A percentile compares a stretch with the other conserved stretches of the same genome.
These are phyloP conservation scores for Neocucurbitaria cava DNA, from an alignment of 2,329 filamentous ascomycete species.

Conservation along the genomic window DNA sequence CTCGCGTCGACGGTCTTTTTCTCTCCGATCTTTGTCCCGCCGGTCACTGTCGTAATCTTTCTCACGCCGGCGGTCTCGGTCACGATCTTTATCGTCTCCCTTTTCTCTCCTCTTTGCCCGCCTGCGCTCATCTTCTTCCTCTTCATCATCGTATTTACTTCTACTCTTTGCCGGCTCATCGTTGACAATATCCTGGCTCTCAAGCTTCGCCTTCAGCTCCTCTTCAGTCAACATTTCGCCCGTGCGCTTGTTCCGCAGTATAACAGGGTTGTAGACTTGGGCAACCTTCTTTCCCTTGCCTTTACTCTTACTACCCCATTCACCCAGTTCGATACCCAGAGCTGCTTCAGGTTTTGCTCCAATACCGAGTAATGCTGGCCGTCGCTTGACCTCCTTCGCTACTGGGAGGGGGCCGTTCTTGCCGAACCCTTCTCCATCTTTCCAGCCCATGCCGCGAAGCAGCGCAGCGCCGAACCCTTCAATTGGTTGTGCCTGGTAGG, in stretches of 20 bases:
- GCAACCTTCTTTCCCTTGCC: constrained; percentile 55
- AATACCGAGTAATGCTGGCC: constrained; percentile 84
- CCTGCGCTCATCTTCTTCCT: constrained; percentile 24
- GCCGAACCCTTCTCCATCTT: constrained; percentile 69
- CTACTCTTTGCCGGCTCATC: constrained; percentile 38
- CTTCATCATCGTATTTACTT: constrained; percentile 22
- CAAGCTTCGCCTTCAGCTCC: constrained; percentile 61
- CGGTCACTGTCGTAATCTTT: constrained; percentile 30
- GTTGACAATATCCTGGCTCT: constrained; percentile 55
- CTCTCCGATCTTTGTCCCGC: constrained; percentile 23
- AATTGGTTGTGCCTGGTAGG: constrained; percentile 88
- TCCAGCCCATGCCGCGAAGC: constrained; percentile 94
- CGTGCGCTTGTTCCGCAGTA: constrained; percentile 67
- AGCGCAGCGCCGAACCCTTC: constrained; percentile 94
- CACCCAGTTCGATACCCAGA: constrained; percentile 72
- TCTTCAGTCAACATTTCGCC: constrained; percentile 69
- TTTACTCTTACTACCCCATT: constrained; percentile 65
- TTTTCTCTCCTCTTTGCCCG: constrained; percentile 24
- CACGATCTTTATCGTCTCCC: constrained; percentile 20
- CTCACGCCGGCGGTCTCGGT: constrained; percentile 23
- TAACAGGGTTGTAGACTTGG: constrained; percentile 66
- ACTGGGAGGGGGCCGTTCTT: constrained; percentile 56
- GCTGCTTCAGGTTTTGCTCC: constrained; percentile 80
- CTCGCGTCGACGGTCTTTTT: constrained; percentile 16
- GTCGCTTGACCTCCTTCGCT: constrained; percentile 69